Base-by-base conservation (phyloP, 805 yeast genomes). In the Saturnispora mendoncae region DNA sequence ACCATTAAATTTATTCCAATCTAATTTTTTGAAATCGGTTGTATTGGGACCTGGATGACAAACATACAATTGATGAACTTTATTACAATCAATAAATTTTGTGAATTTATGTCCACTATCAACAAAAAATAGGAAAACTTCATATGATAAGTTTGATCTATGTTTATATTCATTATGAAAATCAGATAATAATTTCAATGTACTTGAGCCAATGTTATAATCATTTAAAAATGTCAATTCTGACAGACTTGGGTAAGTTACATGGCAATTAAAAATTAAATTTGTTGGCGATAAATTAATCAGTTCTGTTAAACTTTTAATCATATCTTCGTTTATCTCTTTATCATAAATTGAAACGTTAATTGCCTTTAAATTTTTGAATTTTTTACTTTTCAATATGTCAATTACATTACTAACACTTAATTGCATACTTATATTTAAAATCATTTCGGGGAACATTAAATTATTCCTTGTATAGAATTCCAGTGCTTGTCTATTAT, bases 41-140 rank as follows among this genome's bases (percentile, higher is more conserved):
- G 39, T 21, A 17, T 33, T 40, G 15, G 43, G 43, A 8, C 35
- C 39, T 3, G 43, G 43, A 24, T 40, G 43, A 21, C 43, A 40
- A 17, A 40, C 35, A 19, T 34, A 40, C n/a, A 40, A 24, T 20
- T 40, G 38, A 17, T 30, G 15, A 33, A 40, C 43, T n/a, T 28
- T 34, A 21, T 33, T 14, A 18, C 33, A 40, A 23, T 40, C 32
- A 18, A 40, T 34, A n/a, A 23, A 34, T 14, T 35, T 19, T 5
- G 38, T 33, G 19, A 40, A 40, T 13, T 33, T 26, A 3, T 35
- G 33, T 8, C 38, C 33, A n/a, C 19, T 23, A 24, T 40, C 43
- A 20, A 40, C 38, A 34, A 34, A 40, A 21, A 40, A 40, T 17
- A 40, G 23, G 13, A 40, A 40, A 15, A 40, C 43, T 19, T 40